These are phyloP conservation scores for Usnea hakonensis DNA, from an alignment of 495 filamentous ascomycete species.

Conservation along the genomic window DNA sequence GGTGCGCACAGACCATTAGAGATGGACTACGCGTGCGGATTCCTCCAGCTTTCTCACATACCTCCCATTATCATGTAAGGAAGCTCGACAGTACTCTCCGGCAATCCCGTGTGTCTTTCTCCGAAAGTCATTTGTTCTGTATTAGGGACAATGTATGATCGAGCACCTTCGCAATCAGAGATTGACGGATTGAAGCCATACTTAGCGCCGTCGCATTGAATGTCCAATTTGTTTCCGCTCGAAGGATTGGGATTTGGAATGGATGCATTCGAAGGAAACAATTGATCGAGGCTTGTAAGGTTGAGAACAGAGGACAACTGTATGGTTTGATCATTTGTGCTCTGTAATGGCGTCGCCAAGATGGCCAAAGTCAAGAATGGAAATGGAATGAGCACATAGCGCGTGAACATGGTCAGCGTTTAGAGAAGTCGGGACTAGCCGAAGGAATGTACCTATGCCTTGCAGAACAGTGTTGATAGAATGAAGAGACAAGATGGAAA, in stretches of 20 bases:
- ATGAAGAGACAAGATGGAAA: background rate
- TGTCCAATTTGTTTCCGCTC: background rate
- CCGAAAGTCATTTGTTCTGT: background rate
- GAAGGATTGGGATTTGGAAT: background rate
- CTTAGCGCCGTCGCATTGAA: background rate
- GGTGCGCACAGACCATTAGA: background rate
- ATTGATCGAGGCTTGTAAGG: background rate
- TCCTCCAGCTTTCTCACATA: background rate
- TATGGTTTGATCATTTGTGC: conserved; percentile 1
- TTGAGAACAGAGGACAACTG: background rate
- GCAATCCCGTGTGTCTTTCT: conserved; percentile 9
- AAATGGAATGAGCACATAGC: background rate
- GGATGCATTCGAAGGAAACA: background rate
- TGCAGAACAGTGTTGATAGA: background rate
- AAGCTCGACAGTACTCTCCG: background rate
- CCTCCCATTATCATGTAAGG: conserved; percentile 1
- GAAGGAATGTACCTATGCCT: background rate
- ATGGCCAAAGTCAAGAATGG: background rate
- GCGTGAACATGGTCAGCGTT: background rate
- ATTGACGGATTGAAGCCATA: conserved; percentile 4
- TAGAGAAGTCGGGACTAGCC: background rate
- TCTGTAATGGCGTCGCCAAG: background rate
- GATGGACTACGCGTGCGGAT: background rate
- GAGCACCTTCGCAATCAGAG: background rate
- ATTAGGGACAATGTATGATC: background rate